A percentile compares a stretch with the other conserved stretches of the same genome.
These are phyloP conservation scores for Sarocladium brachiariae DNA, from an alignment of 2,329 filamentous ascomycete species.

Conservation along the genomic window DNA sequence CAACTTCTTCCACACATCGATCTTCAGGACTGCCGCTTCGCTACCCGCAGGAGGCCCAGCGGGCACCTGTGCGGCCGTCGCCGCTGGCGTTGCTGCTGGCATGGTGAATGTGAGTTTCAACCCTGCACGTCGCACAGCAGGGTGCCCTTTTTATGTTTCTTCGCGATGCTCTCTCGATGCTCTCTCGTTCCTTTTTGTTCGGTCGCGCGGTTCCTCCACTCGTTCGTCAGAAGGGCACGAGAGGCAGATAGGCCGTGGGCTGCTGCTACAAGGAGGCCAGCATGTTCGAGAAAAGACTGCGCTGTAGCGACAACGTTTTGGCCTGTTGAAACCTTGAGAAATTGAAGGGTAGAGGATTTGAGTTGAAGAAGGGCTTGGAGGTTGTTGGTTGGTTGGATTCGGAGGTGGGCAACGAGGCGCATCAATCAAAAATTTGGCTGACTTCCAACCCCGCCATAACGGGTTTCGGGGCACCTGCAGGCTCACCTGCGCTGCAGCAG, in stretches of 20 bases:
- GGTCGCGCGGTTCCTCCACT: neutral
- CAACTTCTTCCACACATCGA: conserved; percentile 45
- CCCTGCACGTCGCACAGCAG: neutral
- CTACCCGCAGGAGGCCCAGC: conserved; percentile 17
- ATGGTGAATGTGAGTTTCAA: conserved; percentile 8
- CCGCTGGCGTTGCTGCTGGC: conserved; percentile 1
- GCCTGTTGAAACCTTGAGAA: too few species aligned
- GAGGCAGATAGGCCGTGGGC: neutral
- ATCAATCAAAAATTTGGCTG: conserved; percentile 8
- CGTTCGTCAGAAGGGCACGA: neutral
- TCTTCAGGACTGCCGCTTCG: conserved; percentile 33
- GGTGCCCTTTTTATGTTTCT: neutral
- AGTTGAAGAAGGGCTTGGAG: neutral
- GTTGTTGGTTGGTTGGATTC: neutral
- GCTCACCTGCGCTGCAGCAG: neutral
- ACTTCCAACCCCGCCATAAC: conserved; percentile 4
- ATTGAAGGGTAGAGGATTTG: neutral
- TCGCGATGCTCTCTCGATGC: neutral
- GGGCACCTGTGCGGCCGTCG: conserved; percentile 14
- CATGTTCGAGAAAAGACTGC: neutral
- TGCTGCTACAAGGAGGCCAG: neutral
- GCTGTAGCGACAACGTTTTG: neutral
- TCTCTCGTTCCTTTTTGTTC: neutral
- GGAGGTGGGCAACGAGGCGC: conserved; percentile 7
- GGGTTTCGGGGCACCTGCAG: neutral